Evolutionary conservation across 192 early-diverging fungal genomes (phyloP).

Genomic region (Coemansia sp.): DNA sequence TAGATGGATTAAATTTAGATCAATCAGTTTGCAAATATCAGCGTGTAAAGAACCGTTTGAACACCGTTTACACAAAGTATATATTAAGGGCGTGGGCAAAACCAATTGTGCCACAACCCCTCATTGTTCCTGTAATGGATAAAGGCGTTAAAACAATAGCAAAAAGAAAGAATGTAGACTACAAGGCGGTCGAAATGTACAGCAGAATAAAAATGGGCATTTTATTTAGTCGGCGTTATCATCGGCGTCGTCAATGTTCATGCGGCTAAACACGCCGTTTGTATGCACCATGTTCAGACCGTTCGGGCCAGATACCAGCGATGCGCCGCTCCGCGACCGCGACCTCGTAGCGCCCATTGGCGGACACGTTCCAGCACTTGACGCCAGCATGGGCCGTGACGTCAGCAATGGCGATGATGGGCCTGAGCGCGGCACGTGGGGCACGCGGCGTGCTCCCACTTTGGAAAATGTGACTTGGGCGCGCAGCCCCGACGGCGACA

Average conservation of each 20-base stretch:
- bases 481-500: conserved; percentile 49
- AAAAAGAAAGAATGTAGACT: conserved; percentile 4
- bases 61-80: too few species aligned
- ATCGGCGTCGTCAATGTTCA: conserved; percentile 44
- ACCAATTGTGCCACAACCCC: too few species aligned
- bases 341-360: conserved; percentile 10
- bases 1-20: too few species aligned
- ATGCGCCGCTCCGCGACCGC: conserved; percentile 41
- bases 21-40: too few species aligned
- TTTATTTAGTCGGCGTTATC: conserved; percentile 1
- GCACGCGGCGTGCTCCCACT: conserved; percentile 1
- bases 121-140: too few species aligned
- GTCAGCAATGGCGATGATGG: conserved; percentile 36
- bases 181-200: background rate
- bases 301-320: conserved; percentile 4
- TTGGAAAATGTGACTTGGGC: conserved; percentile 33
- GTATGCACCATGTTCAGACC: conserved; percentile 25
- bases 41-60: too few species aligned
- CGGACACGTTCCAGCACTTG: conserved; percentile 20
- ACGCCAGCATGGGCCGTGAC: conserved; percentile 10
- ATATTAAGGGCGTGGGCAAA: too few species aligned
- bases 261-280: conserved; percentile 51
- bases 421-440: conserved; percentile 15
- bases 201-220: background rate
- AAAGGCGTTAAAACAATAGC: background rate